A percentile compares a stretch with the other conserved stretches of the same genome.
phyloP scores from a whole-genome alignment of 805 yeast genomes.

The Priceomyces fermenticarens region DNA sequence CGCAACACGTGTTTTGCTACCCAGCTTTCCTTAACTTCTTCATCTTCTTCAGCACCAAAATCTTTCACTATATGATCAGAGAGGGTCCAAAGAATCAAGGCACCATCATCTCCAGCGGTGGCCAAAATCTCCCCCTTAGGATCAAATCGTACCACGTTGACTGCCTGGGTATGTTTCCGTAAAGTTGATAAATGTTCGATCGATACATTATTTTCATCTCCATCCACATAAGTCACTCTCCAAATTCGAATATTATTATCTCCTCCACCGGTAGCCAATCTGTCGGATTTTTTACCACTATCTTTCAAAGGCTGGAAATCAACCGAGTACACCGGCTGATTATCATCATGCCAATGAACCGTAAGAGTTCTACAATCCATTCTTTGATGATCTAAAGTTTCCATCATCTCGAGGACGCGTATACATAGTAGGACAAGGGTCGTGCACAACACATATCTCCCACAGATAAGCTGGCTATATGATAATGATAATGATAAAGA shows the following conservation, averaged over 20 bases:
- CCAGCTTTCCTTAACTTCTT: conserved; percentile 74
- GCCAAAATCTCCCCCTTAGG: conserved; percentile 71
- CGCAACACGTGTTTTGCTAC: conserved; percentile 55
- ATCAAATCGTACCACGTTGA: conserved; percentile 82
- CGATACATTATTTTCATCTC: conserved; percentile 13
- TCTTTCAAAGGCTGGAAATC: conserved; percentile 51
- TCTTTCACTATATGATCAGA: conserved; percentile 54
- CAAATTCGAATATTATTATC: conserved; percentile 82
- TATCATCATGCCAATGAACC: conserved; percentile 73
- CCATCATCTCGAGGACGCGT: conserved; percentile 4
- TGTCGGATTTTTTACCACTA: conserved; percentile 21
- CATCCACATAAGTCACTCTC: conserved; percentile 17
- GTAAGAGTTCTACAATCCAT: conserved; percentile 49
- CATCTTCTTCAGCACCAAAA: conserved; percentile 56
- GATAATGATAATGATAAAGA: neutral
- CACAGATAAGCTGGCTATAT: conserved; percentile 1
- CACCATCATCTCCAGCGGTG: conserved; percentile 94
- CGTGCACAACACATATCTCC: neutral
- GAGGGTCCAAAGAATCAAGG: conserved; percentile 73
- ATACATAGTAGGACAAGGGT: neutral
- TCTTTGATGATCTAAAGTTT: neutral
- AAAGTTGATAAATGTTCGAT: conserved; percentile 80
- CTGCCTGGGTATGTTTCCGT: conserved; percentile 89
- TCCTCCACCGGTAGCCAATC: conserved; percentile 91
- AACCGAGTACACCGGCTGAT: conserved; percentile 68